phyloP scores from a whole-genome alignment of 805 yeast genomes.

The Zygoascus bituminiphila region DNA sequence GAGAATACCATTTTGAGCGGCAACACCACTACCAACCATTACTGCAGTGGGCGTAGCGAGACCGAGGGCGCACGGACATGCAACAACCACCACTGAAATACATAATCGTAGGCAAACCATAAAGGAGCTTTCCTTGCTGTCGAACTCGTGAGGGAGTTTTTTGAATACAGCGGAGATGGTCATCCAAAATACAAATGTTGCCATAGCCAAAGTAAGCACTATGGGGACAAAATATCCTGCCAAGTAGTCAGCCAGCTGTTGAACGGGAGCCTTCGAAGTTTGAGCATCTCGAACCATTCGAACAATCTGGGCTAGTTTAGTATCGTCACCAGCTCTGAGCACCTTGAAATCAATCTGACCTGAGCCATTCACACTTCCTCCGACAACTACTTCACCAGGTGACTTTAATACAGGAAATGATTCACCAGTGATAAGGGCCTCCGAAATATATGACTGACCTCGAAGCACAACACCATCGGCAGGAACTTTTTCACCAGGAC shows the following conservation, averaged over 20 bases:
- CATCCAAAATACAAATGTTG: conserved; percentile 64
- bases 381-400: conserved; percentile 58
- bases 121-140: conserved; percentile 44
- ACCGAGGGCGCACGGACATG: conserved; percentile 98
- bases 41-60: conserved; percentile 97
- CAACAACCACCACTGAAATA: conserved; percentile 90
- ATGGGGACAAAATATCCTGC: conserved; percentile 82
- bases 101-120: conserved; percentile 69
- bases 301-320: conserved; percentile 83
- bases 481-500: conserved; percentile 84
- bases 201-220: conserved; percentile 50
- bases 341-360: conserved; percentile 65
- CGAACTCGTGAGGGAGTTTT: conserved; percentile 44
- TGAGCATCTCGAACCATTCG: conserved; percentile 84
- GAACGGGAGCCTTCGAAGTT: conserved; percentile 81
- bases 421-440: conserved; percentile 89
- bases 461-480: conserved; percentile 78
- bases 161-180: conserved; percentile 30
- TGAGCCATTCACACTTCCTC: conserved; percentile 85
- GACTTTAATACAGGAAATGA: conserved; percentile 62
- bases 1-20: conserved; percentile 80
- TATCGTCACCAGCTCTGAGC: conserved; percentile 65
- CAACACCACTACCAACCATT: conserved; percentile 98
- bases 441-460: conserved; percentile 82
- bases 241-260: conserved; percentile 73